Conservation (phyloP, 1,284 basidiomycete species). For the Austroboletus olivaceoglutinosus region DNA sequence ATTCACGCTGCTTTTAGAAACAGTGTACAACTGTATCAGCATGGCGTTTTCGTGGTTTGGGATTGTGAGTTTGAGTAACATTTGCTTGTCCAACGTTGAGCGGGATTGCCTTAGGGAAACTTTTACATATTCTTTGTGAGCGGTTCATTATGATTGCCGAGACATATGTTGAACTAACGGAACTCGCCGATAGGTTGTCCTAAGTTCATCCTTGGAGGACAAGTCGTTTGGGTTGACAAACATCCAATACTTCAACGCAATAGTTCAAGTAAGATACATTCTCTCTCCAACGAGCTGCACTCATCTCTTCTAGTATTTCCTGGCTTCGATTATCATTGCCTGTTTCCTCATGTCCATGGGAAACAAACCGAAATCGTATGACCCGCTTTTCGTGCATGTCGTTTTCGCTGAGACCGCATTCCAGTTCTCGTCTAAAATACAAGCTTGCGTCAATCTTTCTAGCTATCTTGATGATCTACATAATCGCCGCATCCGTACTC, state of each 20-base stretch:
- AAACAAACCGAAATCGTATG: slow-evolving; percentile 87
- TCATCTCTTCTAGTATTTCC: slow-evolving; percentile 61
- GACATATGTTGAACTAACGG: slow-evolving; percentile 12
- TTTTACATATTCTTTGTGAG: slow-evolving; percentile 96
- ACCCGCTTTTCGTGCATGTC: slow-evolving; percentile 2
- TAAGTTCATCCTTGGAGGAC: slow-evolving; percentile 87
- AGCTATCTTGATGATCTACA: slow-evolving; percentile 78
- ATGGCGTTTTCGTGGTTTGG: slow-evolving; percentile 93
- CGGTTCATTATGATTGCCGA: not conserved
- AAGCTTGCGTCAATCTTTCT: slow-evolving; percentile 75
- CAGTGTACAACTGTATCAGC: slow-evolving; percentile 86
- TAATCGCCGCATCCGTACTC: slow-evolving; percentile 72
- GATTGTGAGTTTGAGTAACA: slow-evolving; percentile 54
- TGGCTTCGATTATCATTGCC: slow-evolving; percentile 81
- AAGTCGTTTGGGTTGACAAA: slow-evolving; percentile 65
- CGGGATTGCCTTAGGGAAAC: slow-evolving; percentile 63
- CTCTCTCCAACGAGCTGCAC: not conserved
- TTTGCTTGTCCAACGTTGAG: slow-evolving; percentile 1
- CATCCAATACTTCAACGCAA: slow-evolving; percentile 77
- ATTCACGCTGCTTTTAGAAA: slow-evolving; percentile 72
- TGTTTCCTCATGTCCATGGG: slow-evolving; percentile 97
- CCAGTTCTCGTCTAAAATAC: slow-evolving; percentile 83
- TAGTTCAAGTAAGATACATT: slow-evolving; percentile 57
- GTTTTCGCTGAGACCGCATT: not conserved
- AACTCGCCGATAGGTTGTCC: slow-evolving; percentile 58